Base-by-base conservation (phyloP, 352 stramenopile species). In the Blastocystis sp. region DNA sequence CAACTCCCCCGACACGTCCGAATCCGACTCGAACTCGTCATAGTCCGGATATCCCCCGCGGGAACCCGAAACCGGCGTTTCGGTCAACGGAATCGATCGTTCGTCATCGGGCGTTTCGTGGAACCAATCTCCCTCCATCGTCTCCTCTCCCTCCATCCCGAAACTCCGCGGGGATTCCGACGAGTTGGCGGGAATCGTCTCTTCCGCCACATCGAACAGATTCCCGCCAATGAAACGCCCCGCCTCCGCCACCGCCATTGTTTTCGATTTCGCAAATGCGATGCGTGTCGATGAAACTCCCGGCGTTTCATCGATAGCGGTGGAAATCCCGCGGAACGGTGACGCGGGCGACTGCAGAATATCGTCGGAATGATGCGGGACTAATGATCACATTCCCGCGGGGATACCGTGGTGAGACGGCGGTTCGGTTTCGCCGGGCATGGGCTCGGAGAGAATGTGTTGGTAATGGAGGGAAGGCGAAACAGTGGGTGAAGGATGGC, bases 181-280 rank as follows among this genome's bases (percentile, higher is more conserved):
- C 8, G 18, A 34, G 9, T 21, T 24, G 7, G 24, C 44, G 36
- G 16, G 9, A n/a, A 6, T n/a, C 32, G 27, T 38, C 4, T 63
- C 69, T 16, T 44, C 1, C 7, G 29, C 27, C 4, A 24, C 29
- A 0, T 48, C 1, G 1, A 48, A 32, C n/a, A 46, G 16, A 27
- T 6, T n/a, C 7, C 1, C 53, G 16, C 8, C 21, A 0, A 21
- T 44, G 3, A 65, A 40, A 18, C 48, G 16, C 11, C 56, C 34
- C 29, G 44, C 49, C 53, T 81, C 69, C 2, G 48, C 69, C 8
- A 81, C 18, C 0, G 46, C 38, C 1, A 81, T 9, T 24, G 69
- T 81, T 29, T 81, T 40, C 6, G 69, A 46, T 44, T 81, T 81
- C 1, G 48, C 46, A 11, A 81, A 81, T 40, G 69, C 69, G 42